Percentiles rank a stretch among this genome's conserved stretches.
phyloP scores from a whole-genome alignment of 169 alveolate genomes.

The Plasmodium blacklocki region DNA sequence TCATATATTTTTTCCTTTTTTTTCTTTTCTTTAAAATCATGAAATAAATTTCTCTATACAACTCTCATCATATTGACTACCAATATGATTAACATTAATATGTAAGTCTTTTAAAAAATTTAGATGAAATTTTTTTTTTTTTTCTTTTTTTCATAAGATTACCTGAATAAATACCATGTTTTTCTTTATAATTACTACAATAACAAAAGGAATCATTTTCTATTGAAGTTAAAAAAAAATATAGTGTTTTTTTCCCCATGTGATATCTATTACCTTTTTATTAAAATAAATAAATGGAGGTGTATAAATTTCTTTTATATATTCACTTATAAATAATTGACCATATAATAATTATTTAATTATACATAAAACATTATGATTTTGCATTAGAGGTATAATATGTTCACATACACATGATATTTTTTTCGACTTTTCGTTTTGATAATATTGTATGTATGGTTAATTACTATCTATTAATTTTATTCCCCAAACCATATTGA shows the following conservation, averaged over 20 bases:
- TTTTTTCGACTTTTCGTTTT: conserved; percentile 78
- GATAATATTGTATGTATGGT: conserved; percentile 72
- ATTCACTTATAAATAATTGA: conserved; percentile 90
- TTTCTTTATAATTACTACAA: too few relatives aligned
- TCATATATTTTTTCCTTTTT: too few relatives aligned
- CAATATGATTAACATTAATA: too few relatives aligned
- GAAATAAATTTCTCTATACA: too few relatives aligned
- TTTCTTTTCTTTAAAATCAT: too few relatives aligned
- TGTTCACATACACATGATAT: conserved; percentile 93
- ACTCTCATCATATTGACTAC: too few relatives aligned
- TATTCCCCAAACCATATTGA: conserved; percentile 69
- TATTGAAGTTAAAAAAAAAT: too few relatives aligned
- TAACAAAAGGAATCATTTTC: too few relatives aligned
- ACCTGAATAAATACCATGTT: too few relatives aligned
- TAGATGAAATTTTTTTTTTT: too few relatives aligned
- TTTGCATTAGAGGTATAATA: conserved; percentile 87
- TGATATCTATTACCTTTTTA: conserved; percentile 64
- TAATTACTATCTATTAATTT: conserved; percentile 57
- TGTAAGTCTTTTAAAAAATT: too few relatives aligned
- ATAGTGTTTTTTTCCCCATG: conserved; percentile 49
- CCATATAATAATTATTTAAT: conserved; percentile 95
- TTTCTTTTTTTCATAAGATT: too few relatives aligned
- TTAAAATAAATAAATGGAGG: conserved; percentile 68
- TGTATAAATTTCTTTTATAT: conserved; percentile 48
- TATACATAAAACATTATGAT: conserved; percentile 93